phyloP scores from a whole-genome alignment of 2,329 filamentous ascomycete genomes.

The Chaetothyriales sp. region DNA sequence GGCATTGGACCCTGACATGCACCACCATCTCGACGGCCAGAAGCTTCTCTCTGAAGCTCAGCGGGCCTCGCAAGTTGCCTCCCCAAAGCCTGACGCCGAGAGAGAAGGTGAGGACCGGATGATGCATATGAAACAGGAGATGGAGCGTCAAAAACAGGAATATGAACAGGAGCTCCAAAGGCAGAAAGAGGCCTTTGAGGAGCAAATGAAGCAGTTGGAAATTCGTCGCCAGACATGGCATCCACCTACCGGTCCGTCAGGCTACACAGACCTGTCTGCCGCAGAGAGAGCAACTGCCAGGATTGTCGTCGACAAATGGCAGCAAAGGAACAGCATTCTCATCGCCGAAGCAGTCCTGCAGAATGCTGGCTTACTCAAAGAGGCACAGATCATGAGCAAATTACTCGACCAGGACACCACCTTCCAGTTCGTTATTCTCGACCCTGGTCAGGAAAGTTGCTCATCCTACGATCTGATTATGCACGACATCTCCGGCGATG shows the following conservation, averaged over 20 bases:
- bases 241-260: constrained; percentile 26
- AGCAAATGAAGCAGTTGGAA: constrained; percentile 64
- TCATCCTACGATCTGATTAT: constrained; percentile 96
- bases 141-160: constrained; percentile 66
- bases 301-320: constrained; percentile 60
- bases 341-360: constrained; percentile 90
- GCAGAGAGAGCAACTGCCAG: constrained; percentile 59
- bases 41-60: constrained; percentile 62
- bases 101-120: constrained; percentile 71
- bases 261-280: constrained; percentile 46
- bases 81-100: constrained; percentile 44
- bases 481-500: constrained; percentile 76
- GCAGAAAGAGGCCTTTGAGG: constrained; percentile 74
- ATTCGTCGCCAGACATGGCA: constrained; percentile 39
- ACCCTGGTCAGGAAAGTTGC: constrained; percentile 72
- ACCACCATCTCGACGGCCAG: constrained; percentile 66
- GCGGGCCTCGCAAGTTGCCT: constrained; percentile 53
- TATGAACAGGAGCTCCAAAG: constrained; percentile 76
- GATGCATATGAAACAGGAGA: constrained; percentile 62
- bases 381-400: constrained; percentile 95
- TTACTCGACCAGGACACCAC: constrained; percentile 85
- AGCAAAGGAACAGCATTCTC: constrained; percentile 69
- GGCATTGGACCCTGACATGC: constrained; percentile 68
- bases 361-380: constrained; percentile 75
- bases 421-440: constrained; percentile 89